These are phyloP conservation scores for Penicillium polonicum DNA, from an alignment of 2,329 filamentous ascomycete genomes.

Conservation along the genomic window DNA sequence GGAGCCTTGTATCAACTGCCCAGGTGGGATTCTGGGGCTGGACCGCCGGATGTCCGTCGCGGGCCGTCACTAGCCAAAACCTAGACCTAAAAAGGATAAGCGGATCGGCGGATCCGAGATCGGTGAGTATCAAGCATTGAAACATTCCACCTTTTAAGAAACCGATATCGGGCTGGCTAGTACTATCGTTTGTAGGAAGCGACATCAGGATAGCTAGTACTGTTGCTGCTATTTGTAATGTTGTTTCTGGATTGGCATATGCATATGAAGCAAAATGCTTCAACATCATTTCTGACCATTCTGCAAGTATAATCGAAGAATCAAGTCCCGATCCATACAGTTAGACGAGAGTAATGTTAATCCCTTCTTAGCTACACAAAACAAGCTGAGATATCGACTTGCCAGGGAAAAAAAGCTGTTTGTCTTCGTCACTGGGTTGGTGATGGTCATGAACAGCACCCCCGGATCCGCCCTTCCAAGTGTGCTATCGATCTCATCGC, in stretches of 20 bases:
- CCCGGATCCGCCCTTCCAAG: neutral
- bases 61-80: neutral
- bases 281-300: neutral
- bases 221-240: neutral
- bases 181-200: neutral
- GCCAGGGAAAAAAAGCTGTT: neutral
- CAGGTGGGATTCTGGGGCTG: neutral
- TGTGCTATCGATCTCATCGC: neutral
- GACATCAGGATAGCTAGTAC: neutral
- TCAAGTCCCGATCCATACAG: neutral
- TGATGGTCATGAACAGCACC: neutral
- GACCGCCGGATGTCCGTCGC: neutral
- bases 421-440: neutral
- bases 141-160: neutral
- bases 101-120: neutral
- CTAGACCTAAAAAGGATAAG: neutral
- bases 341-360: neutral
- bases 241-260: neutral
- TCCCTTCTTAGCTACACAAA: neutral
- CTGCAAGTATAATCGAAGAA: neutral
- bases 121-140: neutral
- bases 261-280: neutral
- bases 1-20: neutral
- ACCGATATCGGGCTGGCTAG: neutral
- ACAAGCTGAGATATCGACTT: neutral